Evolutionary conservation across 2,329 filamentous ascomycete species (phyloP), one percentile per base, ranked within the genome.

Genomic region (Canariomyces notabilis): DNA sequence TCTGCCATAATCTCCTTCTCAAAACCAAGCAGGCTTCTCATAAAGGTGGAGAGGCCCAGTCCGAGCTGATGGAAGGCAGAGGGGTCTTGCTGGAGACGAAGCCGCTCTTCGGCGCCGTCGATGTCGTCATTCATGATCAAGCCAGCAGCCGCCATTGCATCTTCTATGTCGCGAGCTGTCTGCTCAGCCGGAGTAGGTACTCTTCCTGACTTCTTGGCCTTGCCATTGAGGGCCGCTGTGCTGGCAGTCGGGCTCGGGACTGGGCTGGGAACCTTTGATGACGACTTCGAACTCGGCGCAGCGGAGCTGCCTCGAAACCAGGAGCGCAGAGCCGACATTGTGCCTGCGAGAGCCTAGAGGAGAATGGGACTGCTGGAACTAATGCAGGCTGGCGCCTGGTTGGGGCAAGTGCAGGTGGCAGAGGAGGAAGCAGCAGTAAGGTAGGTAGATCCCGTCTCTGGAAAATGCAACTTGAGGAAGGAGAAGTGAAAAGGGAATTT

Each of bases 31-130:
- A 93, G 84, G 15, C 90, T 89, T 57, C 83, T 77, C 66, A 97
- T 83, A 63, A 97, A 97, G 36, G 80, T 81, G 16, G 89, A 82
- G 26, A 95, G 82, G 42, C 88, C 85, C 55, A 83, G 75, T 22
- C 89, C 90, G 26, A 97, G 75, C 70, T 85, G 73, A 67, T 98
- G 93, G 62, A 94, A 97, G n/a, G 87, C 80, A 5, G 90, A 95
- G 56, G 78, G 76, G 36, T 86, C 83, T 55, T 83, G 77, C 41
- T 77, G 76, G 29, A 95, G 74, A 34, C 81, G 80, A 21, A 98
- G 76, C 36, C 81, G 79, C 50, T 74, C 73, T 67, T 94, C 87
- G 5, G 93, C 93, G 32, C 80, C 82, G 29, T 89, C 86, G 50
- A 97, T 84, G 67, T 97, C 89, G 67, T 95, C 89, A 61, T 93